Percentiles rank a stretch among this genome's conserved stretches.
Conservation (phyloP, 139 green algal genomes). For the Trebouxia sp. region DNA sequence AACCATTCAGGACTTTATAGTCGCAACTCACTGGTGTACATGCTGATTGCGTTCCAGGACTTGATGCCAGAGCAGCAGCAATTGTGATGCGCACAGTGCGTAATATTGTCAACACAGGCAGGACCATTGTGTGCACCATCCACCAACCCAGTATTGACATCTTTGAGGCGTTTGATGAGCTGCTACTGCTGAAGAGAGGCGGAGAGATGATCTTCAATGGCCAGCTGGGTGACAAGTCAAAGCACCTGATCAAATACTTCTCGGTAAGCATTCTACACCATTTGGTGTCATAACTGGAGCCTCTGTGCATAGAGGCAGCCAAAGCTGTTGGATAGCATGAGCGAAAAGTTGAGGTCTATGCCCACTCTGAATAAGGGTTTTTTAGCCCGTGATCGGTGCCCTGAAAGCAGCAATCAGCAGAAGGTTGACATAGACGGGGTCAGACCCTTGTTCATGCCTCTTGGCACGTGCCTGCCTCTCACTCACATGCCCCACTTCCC, state of each 20-base stretch:
- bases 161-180: slow-evolving; percentile 65
- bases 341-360: too few species aligned
- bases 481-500: too few species aligned
- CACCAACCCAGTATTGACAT: slow-evolving; percentile 61
- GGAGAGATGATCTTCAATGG: slow-evolving; percentile 75
- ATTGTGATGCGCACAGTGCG: slow-evolving; percentile 71
- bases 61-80: slow-evolving; percentile 59
- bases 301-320: too few species aligned
- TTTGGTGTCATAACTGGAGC: neutral
- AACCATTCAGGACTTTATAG: too few species aligned
- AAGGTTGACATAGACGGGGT: too few species aligned
- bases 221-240: slow-evolving; percentile 50
- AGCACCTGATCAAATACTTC: slow-evolving; percentile 60
- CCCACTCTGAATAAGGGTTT: too few species aligned
- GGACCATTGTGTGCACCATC: slow-evolving; percentile 85
- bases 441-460: too few species aligned
- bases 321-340: too few species aligned
- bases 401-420: too few species aligned
- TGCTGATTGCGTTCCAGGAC: slow-evolving; percentile 22
- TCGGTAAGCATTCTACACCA: neutral
- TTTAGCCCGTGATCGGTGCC: too few species aligned
- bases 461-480: too few species aligned
- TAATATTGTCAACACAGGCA: slow-evolving; percentile 75
- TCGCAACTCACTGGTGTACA: neutral
- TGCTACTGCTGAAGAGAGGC: slow-evolving; percentile 80